Evolutionary conservation across 345 rosid species (phyloP), one percentile per base, ranked within the genome.

Genomic region (Murraya koenigii): DNA sequence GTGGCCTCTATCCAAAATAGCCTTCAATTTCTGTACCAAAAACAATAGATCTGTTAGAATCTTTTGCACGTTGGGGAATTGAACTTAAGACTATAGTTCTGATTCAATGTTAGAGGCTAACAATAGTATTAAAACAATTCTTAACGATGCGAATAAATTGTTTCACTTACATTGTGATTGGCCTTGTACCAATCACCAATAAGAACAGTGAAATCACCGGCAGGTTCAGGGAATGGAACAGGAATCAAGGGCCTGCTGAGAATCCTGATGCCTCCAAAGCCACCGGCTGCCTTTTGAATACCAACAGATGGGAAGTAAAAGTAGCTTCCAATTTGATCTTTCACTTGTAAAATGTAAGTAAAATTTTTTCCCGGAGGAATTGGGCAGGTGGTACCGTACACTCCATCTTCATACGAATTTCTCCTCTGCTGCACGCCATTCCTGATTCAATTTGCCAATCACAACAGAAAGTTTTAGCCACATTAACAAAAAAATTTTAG

Each of bases 241-340:
- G 99, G 99, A 64, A 96, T 92, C 26, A 35, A 62, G 2, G 98
- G 97, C 35, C 97, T 89, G 71, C 97, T 96, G 20, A 90, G 94
- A 77, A 96, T 84, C 71, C 87, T 88, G 80, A 96, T 84, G 69
- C 89, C 93, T 7, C 99, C 99, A 36, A 86, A 96, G 26, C 87
- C 98, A 10, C 99, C 99, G 10, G 95, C 95, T 30, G 99, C 94
- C 87, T 94, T 96, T 85, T 94, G 99, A 84, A 94, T 84, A 49
- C 80, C 90, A n/a, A 92, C 88, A 54, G 97, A 94, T n/a, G 99
- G 99, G 84, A 90, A 96, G 81, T 96, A 96, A 82, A 72, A 95
- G 89, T 86, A 95, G 82, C 92, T 92, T 19, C 98, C 98, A 13
- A 95, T 95, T 71, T 96, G 99, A 62, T 96, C 99, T 81, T 94